Base-by-base conservation (phyloP, 1,139 yeast species). In the Geotrichum armillariae region DNA sequence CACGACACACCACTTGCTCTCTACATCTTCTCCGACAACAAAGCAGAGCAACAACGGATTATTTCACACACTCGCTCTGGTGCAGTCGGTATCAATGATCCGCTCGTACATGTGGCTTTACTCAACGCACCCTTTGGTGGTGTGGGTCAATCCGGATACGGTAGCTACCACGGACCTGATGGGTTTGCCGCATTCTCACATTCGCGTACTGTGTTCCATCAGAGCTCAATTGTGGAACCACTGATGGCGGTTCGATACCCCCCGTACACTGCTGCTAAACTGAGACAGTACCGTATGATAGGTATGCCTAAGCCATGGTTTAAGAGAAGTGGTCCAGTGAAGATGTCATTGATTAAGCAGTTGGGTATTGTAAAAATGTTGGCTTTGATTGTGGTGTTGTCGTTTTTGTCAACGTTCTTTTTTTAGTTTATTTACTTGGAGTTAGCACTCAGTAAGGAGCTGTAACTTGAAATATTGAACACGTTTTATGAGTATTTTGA, bases 41-140 rank as follows among this genome's bases (percentile, higher is more conserved):
- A 76, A 57, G 60, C 67, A 6, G 85, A 83, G 61, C 71, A 79
- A 47, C 73, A 82, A 38, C 64, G 64, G 43, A 78, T 90, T 49
- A 68, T 78, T 54, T 66, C 71, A 5, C 63, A 73, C 16, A 72
- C 89, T 21, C 77, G 95, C 61, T 83, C 95, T 0, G 98, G 98
- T 22, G 89, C 80, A 9, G 73, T 82, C 14, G 66, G 81, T 42
- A 72, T 88, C 55, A 89, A 90, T 63, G 97, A 91, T 57, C 76
- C 83, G 1, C 53, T 89, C 50, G 58, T 88, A 62, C 96, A 90
- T 56, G 90, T 80, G 40, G 91, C 80, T 0, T 74, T 87, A 52
- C 59, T 75, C n/a, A 76, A 77, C 53, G 79, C 89, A 5, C 98
- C 98, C 27, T 91, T 93, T 69, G 98, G 98, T 37, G 99, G 99